Evolutionary conservation across 306 rosid species (phyloP), one percentile per base, ranked within the genome.

Genomic region (Trichosanthes truncata): DNA sequence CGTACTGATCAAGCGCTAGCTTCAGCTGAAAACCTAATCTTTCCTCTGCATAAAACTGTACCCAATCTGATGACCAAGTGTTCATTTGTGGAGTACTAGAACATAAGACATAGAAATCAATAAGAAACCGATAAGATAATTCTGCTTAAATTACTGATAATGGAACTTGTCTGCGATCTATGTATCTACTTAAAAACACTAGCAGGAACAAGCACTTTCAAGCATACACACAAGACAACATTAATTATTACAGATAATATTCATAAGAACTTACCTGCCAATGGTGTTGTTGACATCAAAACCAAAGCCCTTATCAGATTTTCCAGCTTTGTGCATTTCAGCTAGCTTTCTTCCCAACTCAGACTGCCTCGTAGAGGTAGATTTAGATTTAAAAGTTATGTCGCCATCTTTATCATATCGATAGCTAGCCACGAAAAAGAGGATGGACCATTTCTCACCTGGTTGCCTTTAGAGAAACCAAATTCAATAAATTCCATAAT

Each of bases 301-400:
- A 80, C 98, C 98, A 84, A 81, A 94, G 41, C 97, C 97, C 75
- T 91, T 91, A 26, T 84, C 85, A 21, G 95, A 91, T 86, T 87
- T 89, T 87, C 97, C 97, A 72, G 90, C 88, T 84, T 85, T 94
- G 80, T 94, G 98, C 98, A 94, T 92, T 84, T 92, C 97, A 52
- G 90, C 98, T 67, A 94, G 97, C 87, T 89, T 94, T 85, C 89
- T 89, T 78, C 97, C 97, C 79, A 92, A 84, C 77, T 49, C 87
- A 90, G 97, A 84, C 98, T 94, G 90, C 72, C 79, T 75, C 81
- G 6, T 59, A 66, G 80, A n/a, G 48, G 78, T 40, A 78, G 68
- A 81, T 38, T 78, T 56, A 66, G 68, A 81, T 38, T 78, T 56
- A 66, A 36, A 80, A 41, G 17, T 43, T 29, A 21, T 87, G 3